Evolutionary conservation across 148 eudicot genomes (phyloP), one percentile per base, ranked within the genome.

Genomic region (Selenicereus undatus): DNA sequence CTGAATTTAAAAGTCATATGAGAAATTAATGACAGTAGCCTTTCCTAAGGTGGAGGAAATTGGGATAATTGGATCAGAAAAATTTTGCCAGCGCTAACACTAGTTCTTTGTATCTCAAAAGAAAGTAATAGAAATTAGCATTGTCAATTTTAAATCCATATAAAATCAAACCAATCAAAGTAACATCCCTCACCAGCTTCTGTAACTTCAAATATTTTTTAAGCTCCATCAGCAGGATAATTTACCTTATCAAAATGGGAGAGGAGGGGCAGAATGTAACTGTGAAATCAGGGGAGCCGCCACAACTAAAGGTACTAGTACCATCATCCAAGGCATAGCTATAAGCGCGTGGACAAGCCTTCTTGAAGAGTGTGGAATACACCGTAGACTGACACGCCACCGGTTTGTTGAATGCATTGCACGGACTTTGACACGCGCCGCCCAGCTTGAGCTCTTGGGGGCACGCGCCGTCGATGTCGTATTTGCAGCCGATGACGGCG

Each of bases 251-350:
- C 1, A 35, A 0, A 20, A 52, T 27, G 54, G 7, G 84, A 0
- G 88, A 84, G 0, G 87, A 48, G 0, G 95, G 95, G 79, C 93
- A 92, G 85, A 92, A 92, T 35, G 91, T 89, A 48, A 90, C 78
- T 78, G 86, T 35, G 64, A 89, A 92, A 36, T 83, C 62, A 29
- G 89, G 85, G 8, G 78, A 11, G 18, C 87, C 86, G n/a, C 76
- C 64, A 39, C 94, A 92, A 0, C 86, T 82, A 82, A 89, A 88
- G 35, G 92, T 86, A 36, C 89, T 88, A 69, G 9, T 45, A 45
- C 11, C 50, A 6, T 45, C 50, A 4, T 45, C 50, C 3, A 45
- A 4, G 50, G 50, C 50, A 10, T 92, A 92, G 80, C 92, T 90
- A 42, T 89, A 92, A 3, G 92, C 92, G 51, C 73, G 78, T 8